These are phyloP conservation scores for Tylopilus felleus DNA, from an alignment of 768 basidiomycete genomes.

Conservation along the genomic window DNA sequence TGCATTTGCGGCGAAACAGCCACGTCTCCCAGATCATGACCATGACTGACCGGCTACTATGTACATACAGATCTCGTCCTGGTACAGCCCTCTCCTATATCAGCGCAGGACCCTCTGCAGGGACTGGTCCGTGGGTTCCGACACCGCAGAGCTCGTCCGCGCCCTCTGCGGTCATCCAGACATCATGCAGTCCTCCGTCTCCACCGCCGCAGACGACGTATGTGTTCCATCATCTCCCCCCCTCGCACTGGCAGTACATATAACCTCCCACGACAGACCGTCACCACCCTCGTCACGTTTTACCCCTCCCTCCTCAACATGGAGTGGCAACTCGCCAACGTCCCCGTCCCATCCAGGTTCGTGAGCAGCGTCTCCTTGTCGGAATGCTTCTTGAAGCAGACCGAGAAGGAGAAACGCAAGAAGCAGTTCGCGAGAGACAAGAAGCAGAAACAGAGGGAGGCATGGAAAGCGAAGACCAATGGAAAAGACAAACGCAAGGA, in stretches of 20 bases:
- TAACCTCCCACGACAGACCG: neutral
- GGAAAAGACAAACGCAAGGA: no score
- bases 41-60: no score
- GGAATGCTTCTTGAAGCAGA: no score
- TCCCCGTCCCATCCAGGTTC: neutral
- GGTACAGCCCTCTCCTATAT: neutral
- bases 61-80: neutral
- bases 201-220: no score
- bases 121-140: neutral
- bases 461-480: no score
- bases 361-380: no score
- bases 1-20: no score
- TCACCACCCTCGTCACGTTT: neutral
- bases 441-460: neutral
- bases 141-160: neutral
- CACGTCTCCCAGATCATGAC: no score
- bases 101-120: neutral
- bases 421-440: neutral
- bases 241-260: no score
- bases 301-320: neutral
- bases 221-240: no score
- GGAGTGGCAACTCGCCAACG: neutral
- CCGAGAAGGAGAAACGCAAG: neutral
- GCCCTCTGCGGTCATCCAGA: neutral
- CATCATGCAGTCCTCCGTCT: neutral